Percentiles rank a stretch among this genome's conserved stretches.
phyloP scores from a whole-genome alignment of 108 stramenopile genomes.

The Aureococcus anophagefferens region DNA sequence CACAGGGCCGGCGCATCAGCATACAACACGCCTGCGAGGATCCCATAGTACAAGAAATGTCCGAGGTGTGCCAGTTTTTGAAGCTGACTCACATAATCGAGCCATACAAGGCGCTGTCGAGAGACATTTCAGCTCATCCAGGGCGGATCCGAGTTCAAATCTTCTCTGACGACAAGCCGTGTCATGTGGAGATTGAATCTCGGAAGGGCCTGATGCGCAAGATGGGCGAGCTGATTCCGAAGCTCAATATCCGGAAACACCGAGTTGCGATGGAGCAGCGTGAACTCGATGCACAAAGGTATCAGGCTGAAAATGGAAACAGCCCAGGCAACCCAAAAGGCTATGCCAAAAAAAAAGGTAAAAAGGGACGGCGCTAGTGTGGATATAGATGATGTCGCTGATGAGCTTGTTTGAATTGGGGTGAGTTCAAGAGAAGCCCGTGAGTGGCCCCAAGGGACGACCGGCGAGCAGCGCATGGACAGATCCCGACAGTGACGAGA shows the following conservation, averaged over 20 bases:
- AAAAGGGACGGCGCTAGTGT: no score
- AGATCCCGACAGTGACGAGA: no score
- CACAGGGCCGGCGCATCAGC: not conserved
- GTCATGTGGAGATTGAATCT: not conserved
- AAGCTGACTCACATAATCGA: slow-evolving; percentile 1
- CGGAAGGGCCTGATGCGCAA: slow-evolving; percentile 4
- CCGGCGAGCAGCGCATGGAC: no score
- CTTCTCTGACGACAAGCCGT: not conserved
- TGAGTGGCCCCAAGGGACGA: no score
- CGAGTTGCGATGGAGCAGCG: no score
- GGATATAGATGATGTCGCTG: no score
- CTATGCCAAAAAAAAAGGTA: no score
- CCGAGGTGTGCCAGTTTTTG: slow-evolving; percentile 7
- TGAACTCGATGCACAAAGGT: not conserved
- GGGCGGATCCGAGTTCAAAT: not conserved
- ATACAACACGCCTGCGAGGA: not conserved
- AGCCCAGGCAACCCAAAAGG: no score
- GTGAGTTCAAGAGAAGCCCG: no score
- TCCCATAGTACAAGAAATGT: slow-evolving; percentile 1
- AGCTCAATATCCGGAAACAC: not conserved
- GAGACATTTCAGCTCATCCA: not conserved
- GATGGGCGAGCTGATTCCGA: slow-evolving; percentile 11
- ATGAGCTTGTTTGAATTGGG: no score
- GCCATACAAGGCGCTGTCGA: slow-evolving; percentile 1
- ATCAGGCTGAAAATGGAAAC: no score